Evolutionary conservation across 768 basidiomycete genomes (phyloP).

Genomic region (Pleurotus sapidus): DNA sequence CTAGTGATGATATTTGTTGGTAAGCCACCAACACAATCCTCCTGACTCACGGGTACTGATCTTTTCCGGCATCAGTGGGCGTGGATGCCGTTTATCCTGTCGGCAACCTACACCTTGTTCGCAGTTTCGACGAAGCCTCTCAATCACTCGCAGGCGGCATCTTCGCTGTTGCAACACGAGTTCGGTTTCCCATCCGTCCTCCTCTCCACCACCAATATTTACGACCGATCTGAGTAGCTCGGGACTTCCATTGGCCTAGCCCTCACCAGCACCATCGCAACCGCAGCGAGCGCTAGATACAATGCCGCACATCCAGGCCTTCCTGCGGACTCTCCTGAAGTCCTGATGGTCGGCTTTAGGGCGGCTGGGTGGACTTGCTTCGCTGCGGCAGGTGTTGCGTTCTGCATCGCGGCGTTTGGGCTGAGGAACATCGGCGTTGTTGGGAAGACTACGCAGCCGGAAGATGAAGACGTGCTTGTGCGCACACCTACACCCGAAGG

Average conservation of each 20-base stretch:
- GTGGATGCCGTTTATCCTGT: conserved; percentile 29
- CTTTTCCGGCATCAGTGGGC: conserved; percentile 11
- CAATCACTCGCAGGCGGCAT: conserved; percentile 31
- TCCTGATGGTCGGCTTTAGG: conserved; percentile 29
- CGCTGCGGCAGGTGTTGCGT: conserved; percentile 9
- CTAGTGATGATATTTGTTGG: conserved; percentile 24
- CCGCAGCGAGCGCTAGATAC: conserved; percentile 21
- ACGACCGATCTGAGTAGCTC: conserved; percentile 14
- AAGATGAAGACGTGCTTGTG: not conserved
- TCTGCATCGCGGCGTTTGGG: conserved; percentile 12
- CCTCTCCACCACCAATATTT: not conserved
- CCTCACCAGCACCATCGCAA: conserved; percentile 26
- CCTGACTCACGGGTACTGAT: too few relatives aligned
- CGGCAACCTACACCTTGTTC: conserved; percentile 26
- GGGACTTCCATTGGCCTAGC: conserved; percentile 33
- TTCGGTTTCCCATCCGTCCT: conserved; percentile 1
- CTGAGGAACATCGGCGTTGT: conserved; percentile 17
- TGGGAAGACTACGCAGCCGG: conserved; percentile 14
- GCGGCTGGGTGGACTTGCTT: conserved; percentile 26
- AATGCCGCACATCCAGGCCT: conserved; percentile 18
- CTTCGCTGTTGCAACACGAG: conserved; percentile 29
- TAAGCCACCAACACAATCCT: not conserved
- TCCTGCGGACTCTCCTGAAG: conserved; percentile 19
- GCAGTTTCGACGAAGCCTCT: conserved; percentile 26
- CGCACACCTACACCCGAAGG: too few relatives aligned